These are phyloP conservation scores for Leccinellum rugosiceps DNA, from an alignment of 768 basidiomycete genomes.

Conservation along the genomic window DNA sequence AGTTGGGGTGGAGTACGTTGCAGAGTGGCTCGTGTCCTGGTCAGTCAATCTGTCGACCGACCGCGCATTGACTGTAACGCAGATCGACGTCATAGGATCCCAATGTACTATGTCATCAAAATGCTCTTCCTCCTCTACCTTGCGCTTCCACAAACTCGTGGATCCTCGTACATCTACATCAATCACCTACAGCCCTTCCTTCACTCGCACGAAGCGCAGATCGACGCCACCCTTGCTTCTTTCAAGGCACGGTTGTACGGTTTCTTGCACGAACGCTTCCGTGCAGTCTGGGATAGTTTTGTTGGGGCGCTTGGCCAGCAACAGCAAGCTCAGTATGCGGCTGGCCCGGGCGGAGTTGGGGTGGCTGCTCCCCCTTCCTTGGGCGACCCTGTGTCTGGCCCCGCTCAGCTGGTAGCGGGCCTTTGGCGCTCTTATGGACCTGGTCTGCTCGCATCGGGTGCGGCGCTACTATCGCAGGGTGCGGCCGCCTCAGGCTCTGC, in stretches of 20 bases:
- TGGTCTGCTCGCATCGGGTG: conserved; percentile 61
- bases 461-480: conserved; percentile 56
- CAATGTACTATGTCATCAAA: conserved; percentile 83
- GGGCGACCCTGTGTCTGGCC: conserved; percentile 56
- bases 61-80: conserved; percentile 8
- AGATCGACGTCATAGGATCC: conserved; percentile 56
- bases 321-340: conserved; percentile 24
- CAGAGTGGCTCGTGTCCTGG: conserved; percentile 89
- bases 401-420: conserved; percentile 59
- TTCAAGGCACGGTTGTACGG: conserved; percentile 55
- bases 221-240: conserved; percentile 75
- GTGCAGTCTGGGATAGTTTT: conserved; percentile 65
- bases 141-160: conserved; percentile 84
- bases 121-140: conserved; percentile 85
- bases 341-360: conserved; percentile 19
- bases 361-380: conserved; percentile 43
- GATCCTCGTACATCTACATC: conserved; percentile 81
- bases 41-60: conserved; percentile 35
- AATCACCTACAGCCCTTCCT: conserved; percentile 82
- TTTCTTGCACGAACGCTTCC: conserved; percentile 62
- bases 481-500: conserved; percentile 39
- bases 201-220: conserved; percentile 74
- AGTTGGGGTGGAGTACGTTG: conserved; percentile 76
- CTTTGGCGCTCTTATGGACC: conserved; percentile 84
- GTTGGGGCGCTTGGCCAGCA: conserved; percentile 47